A percentile compares a stretch with the other conserved stretches of the same genome.
Conservation (phyloP, 2,329 filamentous ascomycete genomes). For the Xylariales sp. region DNA sequence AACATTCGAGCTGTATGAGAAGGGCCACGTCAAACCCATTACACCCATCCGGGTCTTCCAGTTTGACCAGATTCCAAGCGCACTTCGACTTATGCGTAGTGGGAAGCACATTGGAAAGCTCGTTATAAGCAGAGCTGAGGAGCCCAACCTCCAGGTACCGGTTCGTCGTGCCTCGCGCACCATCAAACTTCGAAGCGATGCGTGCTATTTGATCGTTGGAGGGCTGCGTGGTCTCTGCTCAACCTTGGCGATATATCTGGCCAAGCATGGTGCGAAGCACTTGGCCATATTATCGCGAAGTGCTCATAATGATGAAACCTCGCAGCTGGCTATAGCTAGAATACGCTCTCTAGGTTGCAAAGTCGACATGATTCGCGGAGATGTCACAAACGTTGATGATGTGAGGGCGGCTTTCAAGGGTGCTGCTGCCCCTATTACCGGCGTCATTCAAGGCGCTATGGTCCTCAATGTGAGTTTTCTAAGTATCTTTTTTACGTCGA, state of each 20-base stretch:
- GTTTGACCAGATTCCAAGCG: constrained; percentile 7
- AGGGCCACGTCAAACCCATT: constrained; percentile 10
- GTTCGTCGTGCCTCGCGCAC: constrained; percentile 35
- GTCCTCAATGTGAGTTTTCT: not conserved
- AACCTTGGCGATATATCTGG: constrained; percentile 50
- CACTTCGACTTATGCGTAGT: constrained; percentile 7
- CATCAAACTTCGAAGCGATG: constrained; percentile 42
- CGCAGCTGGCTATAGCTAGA: constrained; percentile 31
- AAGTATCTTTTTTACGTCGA: not conserved
- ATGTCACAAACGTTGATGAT: constrained; percentile 37
- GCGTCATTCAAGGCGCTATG: constrained; percentile 20
- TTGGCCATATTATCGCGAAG: constrained; percentile 34
- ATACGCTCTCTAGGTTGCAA: constrained; percentile 37
- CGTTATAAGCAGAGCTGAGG: constrained; percentile 45
- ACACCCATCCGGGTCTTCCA: not conserved
- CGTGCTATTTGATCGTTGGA: constrained; percentile 53
- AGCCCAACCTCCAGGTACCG: constrained; percentile 41
- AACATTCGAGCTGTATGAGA: constrained; percentile 1
- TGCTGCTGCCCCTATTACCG: constrained; percentile 23
- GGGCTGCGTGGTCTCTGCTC: constrained; percentile 54
- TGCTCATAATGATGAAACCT: not conserved
- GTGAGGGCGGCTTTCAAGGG: constrained; percentile 29
- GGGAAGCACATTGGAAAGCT: constrained; percentile 53
- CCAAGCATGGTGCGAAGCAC: constrained; percentile 49
- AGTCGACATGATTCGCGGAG: constrained; percentile 32